Conservation (phyloP, 768 basidiomycete species). For the Suillus occidentalis region DNA sequence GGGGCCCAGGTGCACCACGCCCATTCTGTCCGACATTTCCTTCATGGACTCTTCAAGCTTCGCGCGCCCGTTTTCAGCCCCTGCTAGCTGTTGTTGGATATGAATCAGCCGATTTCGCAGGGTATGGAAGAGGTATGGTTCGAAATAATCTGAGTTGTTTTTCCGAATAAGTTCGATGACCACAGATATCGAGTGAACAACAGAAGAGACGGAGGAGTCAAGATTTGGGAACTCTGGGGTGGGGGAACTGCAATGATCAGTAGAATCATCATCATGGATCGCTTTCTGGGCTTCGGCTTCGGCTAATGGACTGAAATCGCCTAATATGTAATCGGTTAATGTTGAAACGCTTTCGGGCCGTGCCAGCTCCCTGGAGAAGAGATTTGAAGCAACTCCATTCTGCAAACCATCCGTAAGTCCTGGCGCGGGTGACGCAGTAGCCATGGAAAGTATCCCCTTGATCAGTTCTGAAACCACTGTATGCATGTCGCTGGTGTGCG, state of each 20-base stretch:
- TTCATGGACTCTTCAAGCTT: constrained; percentile 69
- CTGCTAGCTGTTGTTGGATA: constrained; percentile 70
- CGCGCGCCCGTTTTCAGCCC: constrained; percentile 59
- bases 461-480: constrained; percentile 86
- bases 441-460: constrained; percentile 93
- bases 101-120: constrained; percentile 87
- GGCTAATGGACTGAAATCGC: constrained; percentile 47
- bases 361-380: constrained; percentile 87
- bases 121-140: constrained; percentile 95
- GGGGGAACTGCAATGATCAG: constrained; percentile 14
- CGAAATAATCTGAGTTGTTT: constrained; percentile 98
- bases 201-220: constrained; percentile 70
- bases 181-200: constrained; percentile 83
- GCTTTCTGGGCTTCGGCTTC: constrained; percentile 12
- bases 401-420: constrained; percentile 69
- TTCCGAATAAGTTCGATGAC: constrained; percentile 94
- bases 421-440: constrained; percentile 80
- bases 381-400: constrained; percentile 77
- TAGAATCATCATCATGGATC: constrained; percentile 11
- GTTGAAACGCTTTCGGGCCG: constrained; percentile 66
- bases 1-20: constrained; percentile 87
- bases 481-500: constrained; percentile 74
- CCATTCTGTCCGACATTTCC: constrained; percentile 82
- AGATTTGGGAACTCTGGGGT: constrained; percentile 33
- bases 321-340: constrained; percentile 75